Evolutionary conservation across 352 stramenopile species (phyloP).

Genomic region (Phytophthora lateralis): DNA sequence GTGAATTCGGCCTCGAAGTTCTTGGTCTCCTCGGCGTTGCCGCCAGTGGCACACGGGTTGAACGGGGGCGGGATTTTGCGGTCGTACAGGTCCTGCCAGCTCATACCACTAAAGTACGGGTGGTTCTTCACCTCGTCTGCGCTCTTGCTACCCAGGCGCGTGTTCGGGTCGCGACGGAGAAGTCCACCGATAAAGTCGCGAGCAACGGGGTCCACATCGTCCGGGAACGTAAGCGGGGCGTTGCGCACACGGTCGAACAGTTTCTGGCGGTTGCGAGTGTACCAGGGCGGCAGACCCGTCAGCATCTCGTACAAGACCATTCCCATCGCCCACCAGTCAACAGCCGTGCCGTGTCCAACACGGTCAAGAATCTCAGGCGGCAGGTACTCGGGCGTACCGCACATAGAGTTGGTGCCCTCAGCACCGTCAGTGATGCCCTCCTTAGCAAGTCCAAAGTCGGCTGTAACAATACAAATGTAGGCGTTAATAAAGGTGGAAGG

Average conservation of each 20-base stretch:
- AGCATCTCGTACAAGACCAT: slow-evolving; percentile 96
- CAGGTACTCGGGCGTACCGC: slow-evolving; percentile 92
- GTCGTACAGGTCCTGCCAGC: slow-evolving; percentile 85
- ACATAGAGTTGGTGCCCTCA: slow-evolving; percentile 90
- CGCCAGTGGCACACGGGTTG: slow-evolving; percentile 75
- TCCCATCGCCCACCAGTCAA: slow-evolving; percentile 94
- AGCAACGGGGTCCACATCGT: slow-evolving; percentile 74
- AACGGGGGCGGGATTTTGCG: slow-evolving; percentile 86
- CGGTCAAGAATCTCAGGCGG: slow-evolving; percentile 92
- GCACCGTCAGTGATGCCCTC: slow-evolving; percentile 85
- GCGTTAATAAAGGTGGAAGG: background rate
- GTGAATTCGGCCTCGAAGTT: slow-evolving; percentile 93
- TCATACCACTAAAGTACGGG: slow-evolving; percentile 82
- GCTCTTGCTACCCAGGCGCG: slow-evolving; percentile 76
- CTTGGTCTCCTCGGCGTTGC: slow-evolving; percentile 76
- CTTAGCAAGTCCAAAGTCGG: slow-evolving; percentile 90
- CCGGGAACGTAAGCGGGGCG: slow-evolving; percentile 88
- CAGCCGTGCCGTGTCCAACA: slow-evolving; percentile 88
- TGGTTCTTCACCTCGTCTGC: slow-evolving; percentile 88
- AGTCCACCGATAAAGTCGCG: slow-evolving; percentile 85
- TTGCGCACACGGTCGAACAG: slow-evolving; percentile 91
- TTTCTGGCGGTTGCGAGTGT: slow-evolving; percentile 93
- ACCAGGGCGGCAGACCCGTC: slow-evolving; percentile 91
- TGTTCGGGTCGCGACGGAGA: slow-evolving; percentile 80
- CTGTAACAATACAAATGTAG: slow-evolving; percentile 25